phyloP scores from a whole-genome alignment of 441 rosid genomes.

The Adansonia grandidieri region DNA sequence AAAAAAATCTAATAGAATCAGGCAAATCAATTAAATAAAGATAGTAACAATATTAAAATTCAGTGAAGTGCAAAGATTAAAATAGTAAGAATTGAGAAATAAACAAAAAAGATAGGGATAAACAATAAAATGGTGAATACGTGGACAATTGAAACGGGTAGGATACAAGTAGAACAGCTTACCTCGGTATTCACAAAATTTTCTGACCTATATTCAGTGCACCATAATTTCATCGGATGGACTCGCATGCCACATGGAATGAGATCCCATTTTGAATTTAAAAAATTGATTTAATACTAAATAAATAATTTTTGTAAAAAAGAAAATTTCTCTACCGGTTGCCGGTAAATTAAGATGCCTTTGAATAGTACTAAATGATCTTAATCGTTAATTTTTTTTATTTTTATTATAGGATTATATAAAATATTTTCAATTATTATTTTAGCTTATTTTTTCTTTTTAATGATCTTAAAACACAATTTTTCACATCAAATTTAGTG shows the following conservation, averaged over 20 bases:
- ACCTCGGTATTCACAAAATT: not conserved
- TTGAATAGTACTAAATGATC: not conserved
- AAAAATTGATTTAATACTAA: not conserved
- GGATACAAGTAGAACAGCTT: not conserved
- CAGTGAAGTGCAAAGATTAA: constrained; percentile 4
- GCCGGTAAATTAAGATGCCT: not conserved
- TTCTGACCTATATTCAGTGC: not conserved
- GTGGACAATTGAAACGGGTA: not conserved
- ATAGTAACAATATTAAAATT: not conserved
- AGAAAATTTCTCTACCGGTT: not conserved
- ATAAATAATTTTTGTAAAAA: not conserved
- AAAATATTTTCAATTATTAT: no score
- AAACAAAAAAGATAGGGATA: not conserved
- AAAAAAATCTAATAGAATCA: not conserved
- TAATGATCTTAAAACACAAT: not conserved
- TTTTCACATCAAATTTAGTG: no score
- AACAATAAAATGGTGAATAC: not conserved
- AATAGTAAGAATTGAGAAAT: not conserved
- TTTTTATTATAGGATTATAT: no score
- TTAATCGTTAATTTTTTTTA: not conserved
- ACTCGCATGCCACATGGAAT: not conserved
- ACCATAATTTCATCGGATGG: not conserved
- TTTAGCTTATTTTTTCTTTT: not conserved
- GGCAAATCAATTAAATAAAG: not conserved
- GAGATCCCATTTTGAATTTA: not conserved